Evolutionary conservation across 2,329 filamentous ascomycete genomes (phyloP), one percentile per base, ranked within the genome.

Genomic region (Xylariaceae sp.): DNA sequence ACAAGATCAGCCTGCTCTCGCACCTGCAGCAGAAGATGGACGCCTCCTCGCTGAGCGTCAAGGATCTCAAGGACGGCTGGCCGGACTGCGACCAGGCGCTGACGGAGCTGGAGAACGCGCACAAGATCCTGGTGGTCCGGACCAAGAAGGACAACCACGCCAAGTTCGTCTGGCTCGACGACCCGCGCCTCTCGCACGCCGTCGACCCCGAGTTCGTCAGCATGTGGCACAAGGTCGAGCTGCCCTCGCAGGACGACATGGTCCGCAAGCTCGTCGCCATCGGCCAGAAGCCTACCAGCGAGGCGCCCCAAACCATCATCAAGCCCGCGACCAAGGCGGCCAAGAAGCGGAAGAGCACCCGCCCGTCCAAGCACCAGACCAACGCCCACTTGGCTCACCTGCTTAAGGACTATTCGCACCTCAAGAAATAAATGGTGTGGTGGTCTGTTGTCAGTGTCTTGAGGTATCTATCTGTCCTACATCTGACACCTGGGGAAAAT

Each of bases 61-160:
- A 88, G 61, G 88, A 96, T 54, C 75, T 98, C 46, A 94, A 95
- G 65, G 92, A 98, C 60, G 92, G 92, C 47, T 98, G 92, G 92
- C 81, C 83, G 16, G 82, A 83, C 53, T 94, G 88, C 56, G 81
- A 89, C 44, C 76, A 83, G 14, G 76, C 84, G 8, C 84, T 98
- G 59, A 76, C 84, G 47, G 71, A 77, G 51, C 73, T 98, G 36
- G 90, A 96, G 67, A 66, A 65, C 28, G 77, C 85, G 59, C 83
- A 89, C 56, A 83, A 83, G 61, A 73, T 97, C 31, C 73, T 97
- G 24, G 87, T 96, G 5, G 85, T 87, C 15, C 79, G 89, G 45
- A 89, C 89, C 40, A 94, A 92, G 66, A 97, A 97, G 68, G 90
- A 97, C 60, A 83, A 85, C 56, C 77, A 85, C 52, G 82, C 90